phyloP scores from a whole-genome alignment of 176 grass and related monocot genomes.

The Paspalum vaginatum region DNA sequence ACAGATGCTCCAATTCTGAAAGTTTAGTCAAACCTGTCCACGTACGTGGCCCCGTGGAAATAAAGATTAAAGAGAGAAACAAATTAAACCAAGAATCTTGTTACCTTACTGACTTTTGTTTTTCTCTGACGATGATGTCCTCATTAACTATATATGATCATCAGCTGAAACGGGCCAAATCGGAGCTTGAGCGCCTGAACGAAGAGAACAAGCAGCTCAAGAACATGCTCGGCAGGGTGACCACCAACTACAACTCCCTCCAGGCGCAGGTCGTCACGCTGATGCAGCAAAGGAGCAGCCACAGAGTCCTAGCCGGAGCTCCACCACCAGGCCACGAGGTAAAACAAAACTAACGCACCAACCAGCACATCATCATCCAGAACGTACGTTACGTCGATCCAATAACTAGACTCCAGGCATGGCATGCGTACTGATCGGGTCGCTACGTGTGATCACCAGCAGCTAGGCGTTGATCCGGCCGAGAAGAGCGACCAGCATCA shows the following conservation, averaged over 20 bases:
- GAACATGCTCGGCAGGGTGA: constrained; percentile 46
- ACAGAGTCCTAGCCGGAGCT: background rate
- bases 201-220: constrained; percentile 79
- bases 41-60: no score
- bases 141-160: constrained; percentile 4
- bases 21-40: constrained; percentile 24
- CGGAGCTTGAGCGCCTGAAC: constrained; percentile 58
- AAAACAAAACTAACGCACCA: background rate
- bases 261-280: constrained; percentile 53
- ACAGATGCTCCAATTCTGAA: background rate
- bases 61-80: background rate
- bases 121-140: background rate
- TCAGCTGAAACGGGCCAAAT: constrained; percentile 66
- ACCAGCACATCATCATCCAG: no score
- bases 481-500: constrained; percentile 38
- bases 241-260: constrained; percentile 55
- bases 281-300: constrained; percentile 57
- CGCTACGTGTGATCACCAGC: background rate
- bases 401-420: background rate
- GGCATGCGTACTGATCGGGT: background rate
- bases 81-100: background rate
- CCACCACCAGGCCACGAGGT: constrained; percentile 34
- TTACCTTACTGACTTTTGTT: background rate
- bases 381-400: background rate
- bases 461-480: constrained; percentile 27